Percentiles rank a stretch among this genome's conserved stretches.
These are phyloP conservation scores for Nigrograna mackinnonii DNA, from an alignment of 2,329 filamentous ascomycete genomes.

Conservation along the genomic window DNA sequence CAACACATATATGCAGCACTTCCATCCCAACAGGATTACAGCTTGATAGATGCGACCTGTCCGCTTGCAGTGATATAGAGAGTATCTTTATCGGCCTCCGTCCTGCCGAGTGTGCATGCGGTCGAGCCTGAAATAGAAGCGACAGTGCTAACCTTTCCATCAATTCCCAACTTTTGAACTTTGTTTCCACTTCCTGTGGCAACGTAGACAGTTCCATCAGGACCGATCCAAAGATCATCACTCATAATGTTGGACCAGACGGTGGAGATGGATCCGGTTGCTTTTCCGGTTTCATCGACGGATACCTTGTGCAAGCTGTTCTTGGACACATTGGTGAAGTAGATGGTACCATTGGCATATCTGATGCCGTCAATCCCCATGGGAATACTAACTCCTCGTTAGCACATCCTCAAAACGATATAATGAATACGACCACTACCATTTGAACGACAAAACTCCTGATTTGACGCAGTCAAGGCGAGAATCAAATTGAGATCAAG, in stretches of 20 bases:
- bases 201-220: constrained; percentile 18
- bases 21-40: constrained; percentile 4
- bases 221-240: constrained; percentile 18
- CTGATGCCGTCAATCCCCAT: constrained; percentile 23
- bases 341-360: constrained; percentile 18
- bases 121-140: constrained; percentile 14
- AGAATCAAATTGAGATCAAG: too few species aligned
- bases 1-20: background rate
- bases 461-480: too few species aligned
- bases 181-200: constrained; percentile 12
- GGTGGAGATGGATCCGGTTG: constrained; percentile 12
- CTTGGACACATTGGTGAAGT: constrained; percentile 24
- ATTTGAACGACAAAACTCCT: too few species aligned
- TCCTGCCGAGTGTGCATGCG: constrained; percentile 11
- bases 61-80: constrained; percentile 16
- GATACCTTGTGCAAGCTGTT: constrained; percentile 21
- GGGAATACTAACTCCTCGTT: too few species aligned
- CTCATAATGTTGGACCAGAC: constrained; percentile 18
- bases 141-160: constrained; percentile 16
- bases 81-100: constrained; percentile 16
- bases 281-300: constrained; percentile 19
- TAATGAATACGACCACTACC: too few species aligned
- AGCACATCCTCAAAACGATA: too few species aligned
- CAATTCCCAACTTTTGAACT: constrained; percentile 14
- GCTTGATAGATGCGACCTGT: constrained; percentile 11